Base-by-base conservation (phyloP, 805 yeast genomes). In the Hanseniaspora meyeri region DNA sequence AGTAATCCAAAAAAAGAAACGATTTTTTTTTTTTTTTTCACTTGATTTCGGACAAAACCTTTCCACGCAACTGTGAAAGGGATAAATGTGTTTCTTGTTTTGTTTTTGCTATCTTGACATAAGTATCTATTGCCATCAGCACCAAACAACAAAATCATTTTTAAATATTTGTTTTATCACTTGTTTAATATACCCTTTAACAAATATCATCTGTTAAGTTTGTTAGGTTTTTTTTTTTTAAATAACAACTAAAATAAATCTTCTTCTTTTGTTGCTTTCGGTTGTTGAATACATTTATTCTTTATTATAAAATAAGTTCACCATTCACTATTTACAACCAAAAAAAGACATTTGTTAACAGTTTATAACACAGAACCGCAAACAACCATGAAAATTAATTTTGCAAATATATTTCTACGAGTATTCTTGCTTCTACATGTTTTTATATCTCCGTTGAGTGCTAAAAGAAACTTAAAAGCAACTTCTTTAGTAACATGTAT, bases 401-500 rank as follows among this genome's bases (percentile, higher is more conserved):
- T 45, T 5, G 6, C 16, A 1, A 24, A 17, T 16, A 20, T 37
- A 8, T n/a, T 47, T 17, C 16, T 31, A 12, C n/a, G 14, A 29
- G 19, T 53, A 27, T 20, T 32, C 17, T n/a, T 53, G 14, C 17
- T 49, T 24, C 12, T 43, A 16, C 19, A n/a, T 20, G 17, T 19
- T 12, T n/a, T 43, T 9, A 16, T 42, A 39, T 3, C 39, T 0
- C 40, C 54, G 11, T 62, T 50, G 6, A 43, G 38, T 10, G 67
- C 64, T 36, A 66, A 66, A 56, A 73, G 78, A 58, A 63, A 66
- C 36, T 66, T 82, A 20, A 65, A 66, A 20, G 95, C 95, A 9
- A 73, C 84, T 16, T 86, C 96, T 3, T 75, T 90, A 60, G 95
- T 89, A 49, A 80, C 95, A 10, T 90, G 97, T 71, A 83, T 83